These are phyloP conservation scores for Nemania sp. DNA, from an alignment of 2,329 filamentous ascomycete species.

Conservation along the genomic window DNA sequence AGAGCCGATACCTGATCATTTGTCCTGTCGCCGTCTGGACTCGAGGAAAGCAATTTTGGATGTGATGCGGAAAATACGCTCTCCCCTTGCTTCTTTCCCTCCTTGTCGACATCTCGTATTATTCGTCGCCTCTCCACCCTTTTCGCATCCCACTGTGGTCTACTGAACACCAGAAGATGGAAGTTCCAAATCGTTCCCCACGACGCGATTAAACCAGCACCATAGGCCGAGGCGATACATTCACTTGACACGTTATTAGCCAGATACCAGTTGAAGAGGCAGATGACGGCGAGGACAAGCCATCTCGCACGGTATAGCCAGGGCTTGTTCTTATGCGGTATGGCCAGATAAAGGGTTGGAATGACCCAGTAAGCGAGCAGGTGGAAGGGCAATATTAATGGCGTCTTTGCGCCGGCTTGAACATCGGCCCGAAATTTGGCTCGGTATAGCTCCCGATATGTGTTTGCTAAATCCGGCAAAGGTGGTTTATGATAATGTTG, in stretches of 20 bases:
- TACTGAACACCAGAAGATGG: conserved; percentile 56
- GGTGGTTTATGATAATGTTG: conserved; percentile 1
- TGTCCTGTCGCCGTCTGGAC: neutral
- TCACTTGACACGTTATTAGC: conserved; percentile 50
- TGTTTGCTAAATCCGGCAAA: conserved; percentile 31
- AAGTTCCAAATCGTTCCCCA: conserved; percentile 57
- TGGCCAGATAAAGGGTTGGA: conserved; percentile 57
- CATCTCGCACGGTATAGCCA: conserved; percentile 56
- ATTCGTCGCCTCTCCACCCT: conserved; percentile 48
- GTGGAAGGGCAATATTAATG: conserved; percentile 57
- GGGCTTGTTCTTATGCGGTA: conserved; percentile 55
- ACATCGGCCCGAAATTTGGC: conserved; percentile 36
- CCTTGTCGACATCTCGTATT: neutral
- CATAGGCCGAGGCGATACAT: conserved; percentile 56
- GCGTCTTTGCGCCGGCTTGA: conserved; percentile 46
- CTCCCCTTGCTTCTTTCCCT: neutral
- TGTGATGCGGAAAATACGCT: too few species aligned
- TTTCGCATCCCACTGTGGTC: conserved; percentile 60
- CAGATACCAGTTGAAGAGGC: conserved; percentile 49
- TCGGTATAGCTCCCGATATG: conserved; percentile 36
- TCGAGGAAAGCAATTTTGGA: neutral
- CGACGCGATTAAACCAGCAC: conserved; percentile 50
- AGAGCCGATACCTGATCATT: neutral
- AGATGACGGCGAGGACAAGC: conserved; percentile 50
- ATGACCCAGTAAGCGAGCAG: conserved; percentile 53